phyloP scores from a whole-genome alignment of 768 basidiomycete species.

The Panus rudis region DNA sequence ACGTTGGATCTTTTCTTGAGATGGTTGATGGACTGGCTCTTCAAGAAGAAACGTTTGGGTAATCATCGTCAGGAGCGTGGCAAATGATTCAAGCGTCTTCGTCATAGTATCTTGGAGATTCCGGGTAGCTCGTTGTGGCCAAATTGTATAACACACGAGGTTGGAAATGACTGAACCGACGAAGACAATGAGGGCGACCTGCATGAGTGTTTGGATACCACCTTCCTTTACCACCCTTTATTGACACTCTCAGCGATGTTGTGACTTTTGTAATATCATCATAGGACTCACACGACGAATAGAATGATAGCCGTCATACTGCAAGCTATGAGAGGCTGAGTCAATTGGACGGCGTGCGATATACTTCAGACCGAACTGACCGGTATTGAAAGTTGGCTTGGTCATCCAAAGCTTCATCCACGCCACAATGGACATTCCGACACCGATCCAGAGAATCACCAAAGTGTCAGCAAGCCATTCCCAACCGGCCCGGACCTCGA shows the following conservation, averaged over 20 bases:
- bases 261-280: not conserved
- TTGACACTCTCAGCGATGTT: slow-evolving; percentile 12
- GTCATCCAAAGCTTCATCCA: slow-evolving; percentile 92
- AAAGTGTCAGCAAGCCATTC: slow-evolving; percentile 69
- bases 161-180: slow-evolving; percentile 77
- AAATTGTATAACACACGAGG: slow-evolving; percentile 74
- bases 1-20: slow-evolving; percentile 58
- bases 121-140: slow-evolving; percentile 79
- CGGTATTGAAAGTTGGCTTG: slow-evolving; percentile 87
- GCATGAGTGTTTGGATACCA: slow-evolving; percentile 63
- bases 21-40: slow-evolving; percentile 48
- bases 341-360: slow-evolving; percentile 2
- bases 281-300: slow-evolving; percentile 61
- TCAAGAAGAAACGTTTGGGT: slow-evolving; percentile 84
- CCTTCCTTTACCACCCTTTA: slow-evolving; percentile 82
- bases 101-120: slow-evolving; percentile 82
- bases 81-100: slow-evolving; percentile 81
- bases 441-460: slow-evolving; percentile 76
- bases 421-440: slow-evolving; percentile 74
- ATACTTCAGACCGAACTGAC: slow-evolving; percentile 28
- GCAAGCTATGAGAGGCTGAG: slow-evolving; percentile 43
- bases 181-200: slow-evolving; percentile 70
- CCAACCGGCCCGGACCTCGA: slow-evolving; percentile 64
- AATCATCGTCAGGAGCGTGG: slow-evolving; percentile 75
- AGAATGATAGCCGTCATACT: slow-evolving; percentile 82